A percentile compares a stretch with the other conserved stretches of the same genome.
These are phyloP conservation scores for Boletus bicolor DNA, from an alignment of 768 basidiomycete genomes.

Conservation along the genomic window DNA sequence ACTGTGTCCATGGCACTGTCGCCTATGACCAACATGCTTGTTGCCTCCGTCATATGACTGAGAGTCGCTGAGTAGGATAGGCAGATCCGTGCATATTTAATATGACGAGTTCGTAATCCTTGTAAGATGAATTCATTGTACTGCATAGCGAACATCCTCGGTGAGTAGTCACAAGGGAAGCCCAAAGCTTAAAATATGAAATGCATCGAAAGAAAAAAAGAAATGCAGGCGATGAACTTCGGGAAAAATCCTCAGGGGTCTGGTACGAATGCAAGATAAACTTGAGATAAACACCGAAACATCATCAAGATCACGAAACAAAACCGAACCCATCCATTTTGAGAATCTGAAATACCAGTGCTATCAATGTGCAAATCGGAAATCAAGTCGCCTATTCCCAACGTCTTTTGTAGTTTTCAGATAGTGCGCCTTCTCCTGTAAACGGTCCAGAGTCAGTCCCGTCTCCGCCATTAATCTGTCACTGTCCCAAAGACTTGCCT, in stretches of 20 bases:
- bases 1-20: constrained; percentile 35
- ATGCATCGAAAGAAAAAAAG: too few relatives aligned
- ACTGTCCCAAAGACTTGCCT: constrained; percentile 31
- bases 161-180: not conserved
- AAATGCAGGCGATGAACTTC: too few relatives aligned
- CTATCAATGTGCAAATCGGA: constrained; percentile 54
- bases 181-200: not conserved
- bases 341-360: too few relatives aligned
- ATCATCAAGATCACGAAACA: too few relatives aligned
- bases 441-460: not conserved
- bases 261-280: too few relatives aligned
- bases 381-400: constrained; percentile 59
- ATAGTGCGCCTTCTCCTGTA: constrained; percentile 57
- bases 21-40: constrained; percentile 13
- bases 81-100: not conserved
- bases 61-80: not conserved
- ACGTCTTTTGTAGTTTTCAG: constrained; percentile 38
- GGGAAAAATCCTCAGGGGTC: too few relatives aligned
- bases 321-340: too few relatives aligned
- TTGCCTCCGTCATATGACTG: constrained; percentile 5
- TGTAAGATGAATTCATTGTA: not conserved
- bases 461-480: not conserved
- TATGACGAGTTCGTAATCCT: not conserved
- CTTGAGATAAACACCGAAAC: too few relatives aligned
- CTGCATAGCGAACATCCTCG: too few relatives aligned